Conservation (phyloP, 202 grass and related monocot genomes). For the Setaria viridis region DNA sequence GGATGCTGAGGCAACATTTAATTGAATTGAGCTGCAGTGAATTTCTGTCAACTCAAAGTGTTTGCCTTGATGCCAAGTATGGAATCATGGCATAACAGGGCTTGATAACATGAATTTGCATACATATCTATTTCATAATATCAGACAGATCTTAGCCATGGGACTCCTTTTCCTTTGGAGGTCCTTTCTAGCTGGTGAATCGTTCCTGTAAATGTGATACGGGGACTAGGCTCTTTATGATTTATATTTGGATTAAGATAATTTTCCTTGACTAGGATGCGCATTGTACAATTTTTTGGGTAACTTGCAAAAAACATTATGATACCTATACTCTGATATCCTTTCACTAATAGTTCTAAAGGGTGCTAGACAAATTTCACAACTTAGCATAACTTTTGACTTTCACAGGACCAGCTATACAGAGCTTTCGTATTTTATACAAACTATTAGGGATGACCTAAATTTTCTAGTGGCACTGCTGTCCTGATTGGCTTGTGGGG, state of each 20-base stretch:
- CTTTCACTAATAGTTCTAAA: not conserved
- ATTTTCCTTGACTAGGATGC: not conserved
- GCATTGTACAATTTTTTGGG: not conserved
- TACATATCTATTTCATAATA: not conserved
- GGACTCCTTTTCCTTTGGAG: not conserved
- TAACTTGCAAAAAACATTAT: not conserved
- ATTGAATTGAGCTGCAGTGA: not conserved
- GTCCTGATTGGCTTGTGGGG: not conserved
- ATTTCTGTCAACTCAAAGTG: not conserved
- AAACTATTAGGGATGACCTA: not conserved
- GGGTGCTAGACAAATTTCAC: not conserved
- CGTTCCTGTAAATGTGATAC: not conserved
- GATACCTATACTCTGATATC: not conserved
- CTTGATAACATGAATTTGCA: not conserved
- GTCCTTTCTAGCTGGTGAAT: conserved; percentile 4
- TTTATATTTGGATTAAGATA: not conserved
- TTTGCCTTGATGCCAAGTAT: not conserved
- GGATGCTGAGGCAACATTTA: not conserved
- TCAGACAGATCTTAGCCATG: not conserved
- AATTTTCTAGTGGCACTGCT: not conserved
- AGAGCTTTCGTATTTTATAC: not conserved
- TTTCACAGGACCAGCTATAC: not conserved
- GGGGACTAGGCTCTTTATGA: not conserved
- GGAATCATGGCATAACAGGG: not conserved
- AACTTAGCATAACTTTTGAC: not conserved